phyloP scores from a whole-genome alignment of 306 rosid genomes.

The Abrus pulchellus region DNA sequence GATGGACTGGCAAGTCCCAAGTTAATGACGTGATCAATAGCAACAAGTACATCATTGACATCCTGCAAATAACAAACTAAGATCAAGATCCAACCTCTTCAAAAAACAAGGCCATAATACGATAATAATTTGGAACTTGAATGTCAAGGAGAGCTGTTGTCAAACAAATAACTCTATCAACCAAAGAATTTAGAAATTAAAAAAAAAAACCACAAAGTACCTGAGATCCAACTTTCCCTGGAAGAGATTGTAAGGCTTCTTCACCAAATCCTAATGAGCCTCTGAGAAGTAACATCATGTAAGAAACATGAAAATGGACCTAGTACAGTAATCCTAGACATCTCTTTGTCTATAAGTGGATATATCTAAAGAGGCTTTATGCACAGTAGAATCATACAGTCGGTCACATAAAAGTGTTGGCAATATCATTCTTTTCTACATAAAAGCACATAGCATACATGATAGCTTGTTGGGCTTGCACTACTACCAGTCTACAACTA shows the following conservation, averaged over 20 bases:
- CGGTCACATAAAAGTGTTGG: slow-evolving; percentile 2
- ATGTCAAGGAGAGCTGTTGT: slow-evolving; percentile 24
- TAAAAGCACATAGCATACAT: slow-evolving; percentile 1
- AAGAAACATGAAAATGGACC: slow-evolving; percentile 38
- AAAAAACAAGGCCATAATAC: slow-evolving; percentile 1
- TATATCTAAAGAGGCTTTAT: slow-evolving; percentile 26
- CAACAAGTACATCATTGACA: slow-evolving; percentile 83
- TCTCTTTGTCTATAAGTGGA: slow-evolving; percentile 23
- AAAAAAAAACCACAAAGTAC: slow-evolving; percentile 54
- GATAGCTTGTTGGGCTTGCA: not conserved
- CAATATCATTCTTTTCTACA: slow-evolving; percentile 17
- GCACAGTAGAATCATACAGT: slow-evolving; percentile 19
- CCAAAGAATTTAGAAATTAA: slow-evolving; percentile 31
- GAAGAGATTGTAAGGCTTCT: slow-evolving; percentile 97
- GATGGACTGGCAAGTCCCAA: slow-evolving; percentile 78
- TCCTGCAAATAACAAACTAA: slow-evolving; percentile 64
- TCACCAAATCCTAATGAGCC: slow-evolving; percentile 98
- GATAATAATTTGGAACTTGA: slow-evolving; percentile 42
- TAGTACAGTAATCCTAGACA: slow-evolving; percentile 1
- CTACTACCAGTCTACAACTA: slow-evolving; percentile 10
- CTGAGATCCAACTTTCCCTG: slow-evolving; percentile 89
- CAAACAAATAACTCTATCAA: slow-evolving; percentile 41
- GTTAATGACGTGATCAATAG: slow-evolving; percentile 80
- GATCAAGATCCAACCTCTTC: slow-evolving; percentile 32
- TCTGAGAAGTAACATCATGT: slow-evolving; percentile 61